Evolutionary conservation across 495 filamentous ascomycete species (phyloP).

Genomic region (Chlorociboria aeruginascens): DNA sequence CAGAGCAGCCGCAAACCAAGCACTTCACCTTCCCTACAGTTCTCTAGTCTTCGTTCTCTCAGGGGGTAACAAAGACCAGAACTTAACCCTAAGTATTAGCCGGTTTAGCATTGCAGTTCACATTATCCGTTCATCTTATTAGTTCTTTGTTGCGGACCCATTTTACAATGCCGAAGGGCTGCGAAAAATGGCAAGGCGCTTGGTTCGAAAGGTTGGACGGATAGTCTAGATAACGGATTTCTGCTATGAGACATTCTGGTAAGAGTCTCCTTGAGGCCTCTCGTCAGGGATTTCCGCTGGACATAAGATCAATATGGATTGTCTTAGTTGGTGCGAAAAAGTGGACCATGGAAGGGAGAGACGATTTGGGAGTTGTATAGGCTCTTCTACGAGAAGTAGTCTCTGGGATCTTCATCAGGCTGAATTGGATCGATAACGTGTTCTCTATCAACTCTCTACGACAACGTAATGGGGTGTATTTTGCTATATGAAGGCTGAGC

Average conservation of each 20-base stretch:
- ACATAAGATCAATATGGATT: constrained; percentile 33
- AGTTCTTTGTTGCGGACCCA: constrained; percentile 20
- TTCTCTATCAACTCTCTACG: constrained; percentile 17
- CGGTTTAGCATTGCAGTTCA: constrained; percentile 44
- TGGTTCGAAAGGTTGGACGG: constrained; percentile 28
- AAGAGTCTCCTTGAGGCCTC: constrained; percentile 51
- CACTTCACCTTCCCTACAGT: constrained; percentile 58
- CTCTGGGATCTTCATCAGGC: constrained; percentile 19
- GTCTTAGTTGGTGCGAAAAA: constrained; percentile 16
- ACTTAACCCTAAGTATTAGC: constrained; percentile 67
- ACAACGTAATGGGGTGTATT: constrained; percentile 7
- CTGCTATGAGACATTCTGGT: constrained; percentile 50
- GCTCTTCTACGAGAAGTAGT: constrained; percentile 17
- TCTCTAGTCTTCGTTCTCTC: constrained; percentile 52
- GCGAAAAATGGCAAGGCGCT: constrained; percentile 9
- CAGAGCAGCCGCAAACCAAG: constrained; percentile 26
- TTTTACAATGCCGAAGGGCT: constrained; percentile 13
- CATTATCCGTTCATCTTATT: constrained; percentile 34
- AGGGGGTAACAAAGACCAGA: constrained; percentile 55
- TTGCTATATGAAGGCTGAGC: constrained; percentile 15
- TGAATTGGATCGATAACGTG: constrained; percentile 9
- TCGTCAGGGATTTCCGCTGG: constrained; percentile 51
- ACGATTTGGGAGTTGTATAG: constrained; percentile 16
- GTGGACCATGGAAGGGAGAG: constrained; percentile 8
- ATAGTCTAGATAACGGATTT: constrained; percentile 31